Evolutionary conservation across 1,139 yeast genomes (phyloP).

Genomic region (Pichia sp.): DNA sequence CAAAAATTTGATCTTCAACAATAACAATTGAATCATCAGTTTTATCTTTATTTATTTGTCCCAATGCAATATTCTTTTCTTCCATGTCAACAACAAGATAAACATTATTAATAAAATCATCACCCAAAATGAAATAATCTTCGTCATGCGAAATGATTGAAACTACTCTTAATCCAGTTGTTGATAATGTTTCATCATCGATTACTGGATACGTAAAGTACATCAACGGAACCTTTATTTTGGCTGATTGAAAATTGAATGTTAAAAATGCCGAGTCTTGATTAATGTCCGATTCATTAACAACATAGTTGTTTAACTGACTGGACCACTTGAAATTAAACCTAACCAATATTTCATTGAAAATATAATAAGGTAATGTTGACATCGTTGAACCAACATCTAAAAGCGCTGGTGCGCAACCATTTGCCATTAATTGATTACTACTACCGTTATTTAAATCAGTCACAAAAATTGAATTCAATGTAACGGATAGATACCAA

Average conservation of each 20-base stretch:
- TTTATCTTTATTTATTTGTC: slow-evolving; percentile 30
- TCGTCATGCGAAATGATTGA: slow-evolving; percentile 3
- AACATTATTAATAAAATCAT: slow-evolving; percentile 39
- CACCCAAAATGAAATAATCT: slow-evolving; percentile 32
- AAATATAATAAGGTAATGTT: slow-evolving; percentile 38
- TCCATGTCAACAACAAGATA: slow-evolving; percentile 43
- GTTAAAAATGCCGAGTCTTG: slow-evolving; percentile 31
- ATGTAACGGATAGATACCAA: slow-evolving; percentile 32
- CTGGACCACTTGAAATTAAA: slow-evolving; percentile 35
- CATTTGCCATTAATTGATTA: slow-evolving; percentile 27
- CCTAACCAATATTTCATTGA: slow-evolving; percentile 34
- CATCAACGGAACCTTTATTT: slow-evolving; percentile 43
- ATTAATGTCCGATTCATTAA: slow-evolving; percentile 26
- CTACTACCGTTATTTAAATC: neutral
- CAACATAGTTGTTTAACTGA: slow-evolving; percentile 29
- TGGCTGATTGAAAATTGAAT: slow-evolving; percentile 42
- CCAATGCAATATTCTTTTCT: slow-evolving; percentile 37
- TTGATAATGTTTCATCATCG: slow-evolving; percentile 10
- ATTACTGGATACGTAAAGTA: slow-evolving; percentile 39
- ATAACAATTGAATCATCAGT: slow-evolving; percentile 1
- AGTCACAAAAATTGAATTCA: slow-evolving; percentile 25
- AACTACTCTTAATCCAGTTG: slow-evolving; percentile 11
- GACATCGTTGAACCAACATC: slow-evolving; percentile 61
- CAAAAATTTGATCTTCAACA: slow-evolving; percentile 6
- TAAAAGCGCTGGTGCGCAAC: slow-evolving; percentile 38